Percentiles rank a stretch among this genome's conserved stretches.
These are phyloP conservation scores for Theobroma cacao DNA, from an alignment of 345 rosid species.

Conservation along the genomic window DNA sequence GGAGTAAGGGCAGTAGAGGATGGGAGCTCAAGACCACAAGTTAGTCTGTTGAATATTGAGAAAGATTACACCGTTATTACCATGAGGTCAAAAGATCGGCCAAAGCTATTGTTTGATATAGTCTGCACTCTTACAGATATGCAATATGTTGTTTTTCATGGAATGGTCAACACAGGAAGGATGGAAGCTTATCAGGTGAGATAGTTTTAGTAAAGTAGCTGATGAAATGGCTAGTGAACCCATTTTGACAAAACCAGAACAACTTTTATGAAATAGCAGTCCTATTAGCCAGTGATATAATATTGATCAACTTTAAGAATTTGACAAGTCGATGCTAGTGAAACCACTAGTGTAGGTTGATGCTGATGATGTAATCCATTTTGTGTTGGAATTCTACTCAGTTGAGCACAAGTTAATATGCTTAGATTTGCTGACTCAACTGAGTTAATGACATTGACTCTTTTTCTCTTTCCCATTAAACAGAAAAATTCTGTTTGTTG, in stretches of 20 bases:
- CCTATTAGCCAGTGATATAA: neutral
- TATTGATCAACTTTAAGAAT: conserved; percentile 1
- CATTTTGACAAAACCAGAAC: neutral
- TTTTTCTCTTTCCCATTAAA: conserved; percentile 10
- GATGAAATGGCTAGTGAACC: too few species aligned
- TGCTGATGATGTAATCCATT: conserved; percentile 7
- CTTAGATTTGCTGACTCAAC: neutral
- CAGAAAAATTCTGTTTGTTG: conserved; percentile 16
- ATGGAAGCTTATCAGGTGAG: conserved; percentile 85
- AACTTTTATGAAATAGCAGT: neutral
- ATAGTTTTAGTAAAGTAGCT: conserved; percentile 1
- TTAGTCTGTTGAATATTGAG: conserved; percentile 70
- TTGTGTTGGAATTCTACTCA: conserved; percentile 12
- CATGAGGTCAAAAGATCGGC: conserved; percentile 80
- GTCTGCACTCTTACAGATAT: conserved; percentile 91
- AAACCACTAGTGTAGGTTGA: neutral
- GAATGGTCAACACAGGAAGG: conserved; percentile 68
- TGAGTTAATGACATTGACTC: neutral
- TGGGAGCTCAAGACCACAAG: conserved; percentile 50
- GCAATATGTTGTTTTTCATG: conserved; percentile 91
- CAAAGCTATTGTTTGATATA: conserved; percentile 78
- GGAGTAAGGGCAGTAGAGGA: conserved; percentile 35
- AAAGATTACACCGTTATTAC: conserved; percentile 79
- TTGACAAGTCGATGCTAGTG: conserved; percentile 5
- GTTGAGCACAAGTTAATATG: neutral